These are phyloP conservation scores for Samsoniella hepiali DNA, from an alignment of 2,329 filamentous ascomycete species.

Conservation along the genomic window DNA sequence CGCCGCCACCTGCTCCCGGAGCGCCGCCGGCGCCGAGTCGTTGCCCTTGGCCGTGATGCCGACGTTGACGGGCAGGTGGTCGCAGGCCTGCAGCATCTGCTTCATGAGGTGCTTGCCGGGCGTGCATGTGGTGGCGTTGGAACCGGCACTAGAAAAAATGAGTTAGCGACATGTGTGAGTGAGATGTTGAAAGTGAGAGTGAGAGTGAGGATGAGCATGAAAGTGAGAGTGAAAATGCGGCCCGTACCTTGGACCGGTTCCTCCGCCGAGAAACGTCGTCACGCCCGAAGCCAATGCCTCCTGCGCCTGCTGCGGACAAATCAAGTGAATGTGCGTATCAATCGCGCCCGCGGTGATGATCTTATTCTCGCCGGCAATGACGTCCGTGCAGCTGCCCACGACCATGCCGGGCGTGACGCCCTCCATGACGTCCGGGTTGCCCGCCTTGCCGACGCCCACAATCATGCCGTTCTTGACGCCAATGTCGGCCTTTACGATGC, in stretches of 20 bases:
- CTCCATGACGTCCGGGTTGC: conserved; percentile 96
- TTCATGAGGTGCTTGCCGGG: conserved; percentile 79
- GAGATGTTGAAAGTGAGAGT: not conserved
- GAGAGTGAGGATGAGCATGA: not conserved
- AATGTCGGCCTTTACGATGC: conserved; percentile 96
- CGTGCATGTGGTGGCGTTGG: conserved; percentile 83
- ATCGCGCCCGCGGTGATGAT: conserved; percentile 89
- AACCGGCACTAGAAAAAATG: not conserved
- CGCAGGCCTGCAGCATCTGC: conserved; percentile 86
- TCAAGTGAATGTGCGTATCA: conserved; percentile 90
- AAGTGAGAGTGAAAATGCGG: conserved; percentile 42
- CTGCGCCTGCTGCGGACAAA: conserved; percentile 86
- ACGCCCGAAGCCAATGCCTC: conserved; percentile 83
- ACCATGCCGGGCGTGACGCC: conserved; percentile 76
- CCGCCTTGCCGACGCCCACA: conserved; percentile 86
- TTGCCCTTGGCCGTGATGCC: conserved; percentile 95
- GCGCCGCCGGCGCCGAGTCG: conserved; percentile 65
- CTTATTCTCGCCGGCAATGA: conserved; percentile 84
- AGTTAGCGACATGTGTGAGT: not conserved
- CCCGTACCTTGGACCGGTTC: conserved; percentile 82
- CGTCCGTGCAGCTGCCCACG: conserved; percentile 84
- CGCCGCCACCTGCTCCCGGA: conserved; percentile 77
- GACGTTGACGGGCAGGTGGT: conserved; percentile 77
- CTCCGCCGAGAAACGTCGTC: conserved; percentile 84
- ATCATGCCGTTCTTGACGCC: conserved; percentile 87